A percentile compares a stretch with the other conserved stretches of the same genome.
Evolutionary conservation across 2,329 filamentous ascomycete species (phyloP).

Genomic region (Dothistroma septosporum): DNA sequence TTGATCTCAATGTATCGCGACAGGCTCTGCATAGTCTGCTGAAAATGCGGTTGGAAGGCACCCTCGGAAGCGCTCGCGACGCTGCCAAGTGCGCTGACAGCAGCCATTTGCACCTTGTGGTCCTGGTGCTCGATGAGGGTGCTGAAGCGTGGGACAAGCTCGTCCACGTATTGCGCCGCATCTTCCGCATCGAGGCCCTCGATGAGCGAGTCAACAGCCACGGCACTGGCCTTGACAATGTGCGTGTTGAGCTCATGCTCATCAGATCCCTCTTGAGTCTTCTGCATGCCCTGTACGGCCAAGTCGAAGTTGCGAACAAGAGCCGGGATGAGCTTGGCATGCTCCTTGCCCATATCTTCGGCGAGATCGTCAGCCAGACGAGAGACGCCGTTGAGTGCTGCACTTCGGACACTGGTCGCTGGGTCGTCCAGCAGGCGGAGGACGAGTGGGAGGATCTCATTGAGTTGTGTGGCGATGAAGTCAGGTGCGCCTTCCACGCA

Average conservation of each 20-base stretch:
- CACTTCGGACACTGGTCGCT: constrained; percentile 79
- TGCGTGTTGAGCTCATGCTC: constrained; percentile 71
- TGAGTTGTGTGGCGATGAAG: constrained; percentile 90
- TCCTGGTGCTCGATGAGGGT: constrained; percentile 79
- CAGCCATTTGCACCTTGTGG: constrained; percentile 82
- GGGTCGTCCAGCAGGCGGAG: constrained; percentile 77
- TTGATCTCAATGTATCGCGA: constrained; percentile 80
- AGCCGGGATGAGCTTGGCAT: constrained; percentile 76
- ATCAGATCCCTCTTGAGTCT: constrained; percentile 40
- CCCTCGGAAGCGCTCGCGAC: constrained; percentile 81
- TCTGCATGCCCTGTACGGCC: constrained; percentile 62
- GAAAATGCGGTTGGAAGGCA: constrained; percentile 86
- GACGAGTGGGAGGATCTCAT: constrained; percentile 78
- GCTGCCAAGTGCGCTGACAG: constrained; percentile 83
- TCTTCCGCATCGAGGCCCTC: constrained; percentile 78
- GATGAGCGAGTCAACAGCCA: constrained; percentile 85
- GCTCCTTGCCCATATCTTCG: constrained; percentile 81
- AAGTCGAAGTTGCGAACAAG: constrained; percentile 85
- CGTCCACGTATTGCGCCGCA: constrained; percentile 74
- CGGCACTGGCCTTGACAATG: constrained; percentile 85
- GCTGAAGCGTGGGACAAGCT: constrained; percentile 80
- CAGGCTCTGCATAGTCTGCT: constrained; percentile 83
- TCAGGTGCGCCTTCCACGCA: constrained; percentile 95
- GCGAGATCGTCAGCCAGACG: constrained; percentile 89
- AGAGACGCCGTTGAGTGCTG: constrained; percentile 80